These are phyloP conservation scores for Neonectria faginata DNA, from an alignment of 2,329 filamentous ascomycete genomes.

Conservation along the genomic window DNA sequence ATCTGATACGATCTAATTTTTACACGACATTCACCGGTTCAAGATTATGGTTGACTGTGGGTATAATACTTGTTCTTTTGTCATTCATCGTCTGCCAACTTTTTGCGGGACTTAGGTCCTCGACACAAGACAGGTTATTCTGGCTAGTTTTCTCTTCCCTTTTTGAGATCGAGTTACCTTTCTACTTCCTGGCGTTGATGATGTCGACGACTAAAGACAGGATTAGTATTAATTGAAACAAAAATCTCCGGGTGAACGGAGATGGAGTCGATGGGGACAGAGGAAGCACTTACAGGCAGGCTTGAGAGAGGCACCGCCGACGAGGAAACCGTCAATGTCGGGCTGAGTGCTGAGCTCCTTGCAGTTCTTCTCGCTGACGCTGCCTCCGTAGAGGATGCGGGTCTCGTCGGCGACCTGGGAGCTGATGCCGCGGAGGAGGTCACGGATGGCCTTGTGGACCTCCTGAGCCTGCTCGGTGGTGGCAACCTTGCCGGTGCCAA, in stretches of 20 bases:
- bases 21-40: background rate
- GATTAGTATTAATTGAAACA: background rate
- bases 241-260: background rate
- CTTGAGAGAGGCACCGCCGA: slow-evolving; percentile 96
- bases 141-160: slow-evolving; percentile 23
- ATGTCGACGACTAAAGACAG: slow-evolving; percentile 65
- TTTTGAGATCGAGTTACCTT: slow-evolving; percentile 47
- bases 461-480: slow-evolving; percentile 92
- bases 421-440: slow-evolving; percentile 84
- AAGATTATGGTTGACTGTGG: slow-evolving; percentile 21
- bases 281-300: slow-evolving; percentile 78
- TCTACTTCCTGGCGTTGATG: slow-evolving; percentile 66
- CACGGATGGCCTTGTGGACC: slow-evolving; percentile 90
- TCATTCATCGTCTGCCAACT: slow-evolving; percentile 41
- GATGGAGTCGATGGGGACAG: background rate
- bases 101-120: slow-evolving; percentile 6
- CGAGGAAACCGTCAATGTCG: slow-evolving; percentile 98
- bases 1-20: background rate
- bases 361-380: slow-evolving; percentile 98
- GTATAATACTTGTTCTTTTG: slow-evolving; percentile 43
- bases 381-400: slow-evolving; percentile 95
- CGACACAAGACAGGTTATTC: slow-evolving; percentile 23
- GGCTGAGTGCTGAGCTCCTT: slow-evolving; percentile 88
- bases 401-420: slow-evolving; percentile 84
- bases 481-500: slow-evolving; percentile 93